Conservation (phyloP, 2,329 filamentous ascomycete genomes). For the Fonsecaea pedrosoi region DNA sequence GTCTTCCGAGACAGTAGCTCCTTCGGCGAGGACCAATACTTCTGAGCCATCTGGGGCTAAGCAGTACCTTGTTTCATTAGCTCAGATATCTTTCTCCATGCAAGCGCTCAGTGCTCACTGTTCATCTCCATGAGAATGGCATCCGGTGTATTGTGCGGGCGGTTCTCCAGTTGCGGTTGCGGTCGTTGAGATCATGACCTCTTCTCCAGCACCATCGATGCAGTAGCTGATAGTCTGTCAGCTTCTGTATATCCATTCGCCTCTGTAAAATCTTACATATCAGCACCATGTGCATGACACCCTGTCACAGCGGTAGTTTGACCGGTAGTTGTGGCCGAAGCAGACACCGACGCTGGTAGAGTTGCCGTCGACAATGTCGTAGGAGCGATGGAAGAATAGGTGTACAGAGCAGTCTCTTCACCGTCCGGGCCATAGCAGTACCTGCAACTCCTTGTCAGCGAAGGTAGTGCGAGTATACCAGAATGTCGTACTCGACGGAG, state of each 20-base stretch:
- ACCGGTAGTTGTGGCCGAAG: conserved; percentile 43
- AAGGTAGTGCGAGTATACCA: background rate
- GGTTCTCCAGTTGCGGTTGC: conserved; percentile 63
- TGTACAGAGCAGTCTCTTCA: conserved; percentile 41
- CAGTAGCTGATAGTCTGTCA: conserved; percentile 40
- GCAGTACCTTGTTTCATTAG: conserved; percentile 55
- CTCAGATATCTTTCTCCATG: no score
- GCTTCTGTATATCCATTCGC: background rate
- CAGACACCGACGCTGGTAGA: conserved; percentile 37
- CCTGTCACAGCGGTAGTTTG: conserved; percentile 58
- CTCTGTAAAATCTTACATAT: conserved; percentile 47
- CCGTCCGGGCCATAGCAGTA: conserved; percentile 45
- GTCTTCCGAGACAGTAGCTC: conserved; percentile 29
- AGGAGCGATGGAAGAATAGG: conserved; percentile 25
- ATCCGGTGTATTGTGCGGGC: conserved; percentile 68
- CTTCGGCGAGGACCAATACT: conserved; percentile 60
- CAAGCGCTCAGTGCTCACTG: conserved; percentile 44
- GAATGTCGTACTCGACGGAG: conserved; percentile 40
- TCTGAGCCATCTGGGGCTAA: conserved; percentile 66
- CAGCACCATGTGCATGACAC: conserved; percentile 59
- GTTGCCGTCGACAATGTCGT: conserved; percentile 31
- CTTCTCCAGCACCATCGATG: conserved; percentile 45
- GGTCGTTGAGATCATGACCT: conserved; percentile 50
- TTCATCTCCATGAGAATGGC: conserved; percentile 66
- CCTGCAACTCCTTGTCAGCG: conserved; percentile 17